Percentiles rank a stretch among this genome's conserved stretches.
These are phyloP conservation scores for Saccharomyces eubayanus DNA, from an alignment of 805 yeast species.

Conservation along the genomic window DNA sequence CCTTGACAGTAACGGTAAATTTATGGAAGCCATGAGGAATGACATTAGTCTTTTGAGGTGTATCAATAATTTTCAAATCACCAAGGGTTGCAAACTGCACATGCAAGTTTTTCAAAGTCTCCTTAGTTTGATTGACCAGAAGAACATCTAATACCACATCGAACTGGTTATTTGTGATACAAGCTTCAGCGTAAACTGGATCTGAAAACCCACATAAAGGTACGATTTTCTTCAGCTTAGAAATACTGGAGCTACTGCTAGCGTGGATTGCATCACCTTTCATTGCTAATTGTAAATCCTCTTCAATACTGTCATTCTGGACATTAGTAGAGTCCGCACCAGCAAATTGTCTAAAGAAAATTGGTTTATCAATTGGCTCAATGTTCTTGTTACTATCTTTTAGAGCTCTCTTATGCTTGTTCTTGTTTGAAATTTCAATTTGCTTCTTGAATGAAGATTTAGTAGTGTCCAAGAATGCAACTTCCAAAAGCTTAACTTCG, in stretches of 20 bases:
- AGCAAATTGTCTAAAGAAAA: slow-evolving; percentile 71
- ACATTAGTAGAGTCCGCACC: slow-evolving; percentile 34
- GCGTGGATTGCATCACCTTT: slow-evolving; percentile 34
- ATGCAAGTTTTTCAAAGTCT: slow-evolving; percentile 79
- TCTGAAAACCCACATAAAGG: slow-evolving; percentile 98
- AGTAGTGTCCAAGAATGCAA: slow-evolving; percentile 81
- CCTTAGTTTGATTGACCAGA: slow-evolving; percentile 88
- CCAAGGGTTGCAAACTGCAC: slow-evolving; percentile 96
- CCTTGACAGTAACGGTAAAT: slow-evolving; percentile 81
- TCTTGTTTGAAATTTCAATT: slow-evolving; percentile 50
- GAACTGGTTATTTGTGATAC: slow-evolving; percentile 90
- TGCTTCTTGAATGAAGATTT: slow-evolving; percentile 74
- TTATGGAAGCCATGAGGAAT: slow-evolving; percentile 98
- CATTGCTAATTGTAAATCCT: slow-evolving; percentile 53
- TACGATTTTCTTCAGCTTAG: slow-evolving; percentile 78
- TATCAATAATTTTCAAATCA: slow-evolving; percentile 88
- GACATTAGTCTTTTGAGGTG: slow-evolving; percentile 79
- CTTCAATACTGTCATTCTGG: slow-evolving; percentile 41
- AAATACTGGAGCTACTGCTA: slow-evolving; percentile 52
- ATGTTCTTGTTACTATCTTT: slow-evolving; percentile 54
- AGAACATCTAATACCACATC: slow-evolving; percentile 91
- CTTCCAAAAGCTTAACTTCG: slow-evolving; percentile 39
- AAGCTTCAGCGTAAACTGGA: slow-evolving; percentile 96
- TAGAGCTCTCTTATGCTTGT: slow-evolving; percentile 48
- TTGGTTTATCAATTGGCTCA: slow-evolving; percentile 69